A percentile compares a stretch with the other conserved stretches of the same genome.
Conservation (phyloP, 1,284 basidiomycete species). For the Irpex sp. region DNA sequence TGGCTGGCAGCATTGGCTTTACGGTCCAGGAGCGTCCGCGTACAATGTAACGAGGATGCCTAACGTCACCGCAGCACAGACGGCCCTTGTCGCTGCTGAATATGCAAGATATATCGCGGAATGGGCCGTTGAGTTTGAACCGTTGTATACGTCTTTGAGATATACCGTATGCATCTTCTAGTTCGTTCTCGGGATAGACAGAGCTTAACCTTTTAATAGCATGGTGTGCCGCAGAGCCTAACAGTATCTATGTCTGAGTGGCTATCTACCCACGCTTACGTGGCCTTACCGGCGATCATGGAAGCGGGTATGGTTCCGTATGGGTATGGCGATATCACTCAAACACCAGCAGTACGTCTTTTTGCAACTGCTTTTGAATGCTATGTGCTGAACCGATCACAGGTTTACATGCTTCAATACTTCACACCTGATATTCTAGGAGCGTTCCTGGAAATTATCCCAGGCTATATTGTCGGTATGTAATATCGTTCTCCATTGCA, state of each 20-base stretch:
- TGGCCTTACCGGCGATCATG: neutral
- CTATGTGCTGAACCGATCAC: neutral
- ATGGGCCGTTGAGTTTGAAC: neutral
- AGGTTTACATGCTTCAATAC: constrained; percentile 1
- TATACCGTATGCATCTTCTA: neutral
- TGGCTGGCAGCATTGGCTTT: neutral
- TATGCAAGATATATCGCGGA: neutral
- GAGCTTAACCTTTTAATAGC: neutral
- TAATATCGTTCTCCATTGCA: neutral
- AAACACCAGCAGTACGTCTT: neutral
- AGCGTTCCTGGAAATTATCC: neutral
- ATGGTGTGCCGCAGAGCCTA: neutral
- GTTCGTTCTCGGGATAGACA: neutral
- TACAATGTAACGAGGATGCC: neutral
- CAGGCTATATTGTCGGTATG: constrained; percentile 1
- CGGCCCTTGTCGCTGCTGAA: neutral
- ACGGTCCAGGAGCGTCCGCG: neutral
- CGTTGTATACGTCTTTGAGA: neutral
- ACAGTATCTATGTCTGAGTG: neutral
- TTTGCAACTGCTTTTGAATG: neutral
- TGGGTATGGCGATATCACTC: constrained; percentile 1
- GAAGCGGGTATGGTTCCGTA: neutral
- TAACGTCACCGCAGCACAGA: neutral
- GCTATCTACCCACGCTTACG: neutral
- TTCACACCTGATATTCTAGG: neutral